Conservation (phyloP, 495 filamentous ascomycete species). For the Astrothelium subdiscretum region DNA sequence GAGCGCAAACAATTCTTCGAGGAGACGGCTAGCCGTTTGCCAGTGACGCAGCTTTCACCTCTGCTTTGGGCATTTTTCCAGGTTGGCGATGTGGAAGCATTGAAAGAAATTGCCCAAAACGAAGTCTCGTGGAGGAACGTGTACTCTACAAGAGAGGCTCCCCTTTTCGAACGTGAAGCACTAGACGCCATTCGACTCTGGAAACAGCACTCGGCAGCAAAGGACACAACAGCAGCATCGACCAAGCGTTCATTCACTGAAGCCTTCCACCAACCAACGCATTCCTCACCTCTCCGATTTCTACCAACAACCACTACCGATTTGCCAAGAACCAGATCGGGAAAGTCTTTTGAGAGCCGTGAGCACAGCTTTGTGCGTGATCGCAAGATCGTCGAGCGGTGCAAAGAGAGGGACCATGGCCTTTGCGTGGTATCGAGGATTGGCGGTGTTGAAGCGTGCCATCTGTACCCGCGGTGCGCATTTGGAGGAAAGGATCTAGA, state of each 20-base stretch:
- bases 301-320: background rate
- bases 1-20: background rate
- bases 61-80: background rate
- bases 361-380: background rate
- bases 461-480: background rate
- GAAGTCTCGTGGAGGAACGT: background rate
- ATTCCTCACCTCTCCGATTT: background rate
- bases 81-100: background rate
- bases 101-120: background rate
- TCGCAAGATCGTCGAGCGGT: background rate
- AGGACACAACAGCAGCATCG: background rate
- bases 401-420: background rate
- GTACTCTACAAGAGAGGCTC: background rate
- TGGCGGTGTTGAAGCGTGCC: background rate
- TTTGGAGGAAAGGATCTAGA: background rate
- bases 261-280: background rate
- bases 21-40: background rate
- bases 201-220: background rate
- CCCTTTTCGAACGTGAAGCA: background rate
- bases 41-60: background rate
- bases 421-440: background rate
- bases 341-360: background rate
- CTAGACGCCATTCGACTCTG: background rate
- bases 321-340: background rate
- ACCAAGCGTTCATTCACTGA: background rate